These are phyloP conservation scores for Aspergillus sp. DNA, from an alignment of 2,329 filamentous ascomycete genomes.

Conservation along the genomic window DNA sequence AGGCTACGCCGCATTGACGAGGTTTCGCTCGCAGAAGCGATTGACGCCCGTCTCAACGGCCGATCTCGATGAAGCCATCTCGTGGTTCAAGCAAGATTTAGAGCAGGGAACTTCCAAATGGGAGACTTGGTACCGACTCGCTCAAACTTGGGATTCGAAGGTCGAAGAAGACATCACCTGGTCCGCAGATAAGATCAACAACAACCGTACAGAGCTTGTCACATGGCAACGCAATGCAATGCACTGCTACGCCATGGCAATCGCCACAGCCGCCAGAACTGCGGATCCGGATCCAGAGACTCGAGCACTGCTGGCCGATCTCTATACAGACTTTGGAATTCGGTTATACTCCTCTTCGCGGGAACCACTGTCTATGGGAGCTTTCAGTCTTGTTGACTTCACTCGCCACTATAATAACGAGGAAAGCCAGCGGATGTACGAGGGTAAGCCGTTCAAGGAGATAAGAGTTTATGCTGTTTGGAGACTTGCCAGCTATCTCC, in stretches of 20 bases:
- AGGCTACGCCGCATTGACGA: slow-evolving; percentile 84
- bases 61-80: slow-evolving; percentile 79
- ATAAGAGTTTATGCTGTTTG: slow-evolving; percentile 65
- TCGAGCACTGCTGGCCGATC: slow-evolving; percentile 62
- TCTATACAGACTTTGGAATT: slow-evolving; percentile 71
- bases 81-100: slow-evolving; percentile 78
- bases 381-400: slow-evolving; percentile 66
- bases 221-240: slow-evolving; percentile 79
- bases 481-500: slow-evolving; percentile 67
- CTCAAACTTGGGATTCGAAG: slow-evolving; percentile 85
- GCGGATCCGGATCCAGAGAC: slow-evolving; percentile 60
- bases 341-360: slow-evolving; percentile 71
- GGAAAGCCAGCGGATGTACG: slow-evolving; percentile 59
- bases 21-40: slow-evolving; percentile 79
- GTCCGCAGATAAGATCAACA: slow-evolving; percentile 91
- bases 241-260: slow-evolving; percentile 77
- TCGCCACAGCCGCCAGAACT: slow-evolving; percentile 63
- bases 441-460: slow-evolving; percentile 60
- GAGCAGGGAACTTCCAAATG: slow-evolving; percentile 81
- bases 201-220: slow-evolving; percentile 73
- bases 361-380: slow-evolving; percentile 69
- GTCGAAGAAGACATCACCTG: slow-evolving; percentile 85
- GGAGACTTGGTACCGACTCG: slow-evolving; percentile 89
- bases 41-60: slow-evolving; percentile 79
- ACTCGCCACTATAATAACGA: slow-evolving; percentile 64